A percentile compares a stretch with the other conserved stretches of the same genome.
phyloP scores from a whole-genome alignment of 805 yeast genomes.

The Kockiozyma suomiensis region DNA sequence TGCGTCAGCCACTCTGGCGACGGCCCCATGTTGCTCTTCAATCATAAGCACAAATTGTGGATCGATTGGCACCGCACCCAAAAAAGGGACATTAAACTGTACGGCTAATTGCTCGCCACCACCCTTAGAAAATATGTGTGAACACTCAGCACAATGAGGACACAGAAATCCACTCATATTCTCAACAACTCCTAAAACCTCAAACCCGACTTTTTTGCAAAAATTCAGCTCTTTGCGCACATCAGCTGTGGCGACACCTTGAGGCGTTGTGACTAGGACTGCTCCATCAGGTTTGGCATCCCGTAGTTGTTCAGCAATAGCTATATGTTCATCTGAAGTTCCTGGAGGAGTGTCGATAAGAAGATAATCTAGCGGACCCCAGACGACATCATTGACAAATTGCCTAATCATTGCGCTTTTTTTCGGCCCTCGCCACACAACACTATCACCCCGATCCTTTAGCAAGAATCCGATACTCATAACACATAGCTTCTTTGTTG shows the following conservation, averaged over 20 bases:
- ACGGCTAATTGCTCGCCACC: slow-evolving; percentile 81
- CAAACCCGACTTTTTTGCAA: slow-evolving; percentile 80
- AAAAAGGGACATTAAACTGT: slow-evolving; percentile 61
- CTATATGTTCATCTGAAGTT: slow-evolving; percentile 96
- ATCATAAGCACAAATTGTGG: slow-evolving; percentile 86
- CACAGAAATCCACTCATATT: slow-evolving; percentile 97
- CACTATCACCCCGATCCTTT: slow-evolving; percentile 81
- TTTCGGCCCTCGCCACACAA: slow-evolving; percentile 98
- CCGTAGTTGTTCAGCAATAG: slow-evolving; percentile 85
- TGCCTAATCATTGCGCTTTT: slow-evolving; percentile 97
- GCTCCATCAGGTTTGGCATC: slow-evolving; percentile 83
- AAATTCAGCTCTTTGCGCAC: slow-evolving; percentile 92
- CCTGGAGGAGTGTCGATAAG: slow-evolving; percentile 98
- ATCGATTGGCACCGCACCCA: slow-evolving; percentile 92
- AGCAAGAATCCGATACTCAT: slow-evolving; percentile 90
- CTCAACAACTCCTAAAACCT: slow-evolving; percentile 83
- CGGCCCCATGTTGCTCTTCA: slow-evolving; percentile 56
- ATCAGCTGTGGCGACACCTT: slow-evolving; percentile 88
- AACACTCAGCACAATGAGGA: slow-evolving; percentile 84
- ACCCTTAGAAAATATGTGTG: slow-evolving; percentile 89
- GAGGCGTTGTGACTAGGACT: slow-evolving; percentile 95
- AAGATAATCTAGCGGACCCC: slow-evolving; percentile 80
- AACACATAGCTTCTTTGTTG: slow-evolving; percentile 53
- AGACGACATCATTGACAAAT: slow-evolving; percentile 83
- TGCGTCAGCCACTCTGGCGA: slow-evolving; percentile 37